A percentile compares a stretch with the other conserved stretches of the same genome.
Evolutionary conservation across 116 monocot species (phyloP).

Genomic region (Papilionanthe hybrid): DNA sequence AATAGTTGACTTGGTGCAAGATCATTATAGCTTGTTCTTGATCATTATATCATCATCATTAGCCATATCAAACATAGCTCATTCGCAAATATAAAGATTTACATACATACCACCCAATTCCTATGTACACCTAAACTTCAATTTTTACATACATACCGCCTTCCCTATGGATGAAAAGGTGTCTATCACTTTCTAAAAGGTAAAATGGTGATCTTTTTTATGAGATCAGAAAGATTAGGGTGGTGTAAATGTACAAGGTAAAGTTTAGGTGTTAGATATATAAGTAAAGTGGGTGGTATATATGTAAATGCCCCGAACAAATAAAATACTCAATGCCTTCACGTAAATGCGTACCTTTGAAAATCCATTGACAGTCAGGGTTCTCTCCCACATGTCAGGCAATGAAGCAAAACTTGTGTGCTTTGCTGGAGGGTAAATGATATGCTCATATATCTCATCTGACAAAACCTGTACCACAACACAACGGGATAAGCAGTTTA

Average conservation of each 20-base stretch:
- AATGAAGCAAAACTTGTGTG: constrained; percentile 89
- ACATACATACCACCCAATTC: no score
- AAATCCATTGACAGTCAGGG: constrained; percentile 92
- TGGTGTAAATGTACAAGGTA: no score
- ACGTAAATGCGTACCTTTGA: constrained; percentile 57
- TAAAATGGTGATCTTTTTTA: no score
- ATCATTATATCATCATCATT: no score
- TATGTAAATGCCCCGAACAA: not conserved
- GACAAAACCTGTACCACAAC: constrained; percentile 59
- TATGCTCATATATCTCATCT: constrained; percentile 96
- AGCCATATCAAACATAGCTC: not conserved
- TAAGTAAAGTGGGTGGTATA: no score
- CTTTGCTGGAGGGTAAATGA: constrained; percentile 82
- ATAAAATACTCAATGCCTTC: not conserved
- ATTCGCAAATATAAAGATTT: not conserved
- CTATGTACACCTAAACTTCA: no score
- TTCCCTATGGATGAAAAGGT: no score
- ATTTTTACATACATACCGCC: no score
- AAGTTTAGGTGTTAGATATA: no score
- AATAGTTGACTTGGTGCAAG: not conserved
- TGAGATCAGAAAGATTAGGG: no score
- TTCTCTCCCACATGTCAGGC: constrained; percentile 90
- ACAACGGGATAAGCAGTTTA: not conserved
- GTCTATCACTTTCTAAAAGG: no score
- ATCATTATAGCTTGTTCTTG: not conserved